Percentiles rank a stretch among this genome's conserved stretches.
Evolutionary conservation across 371 early-diverging fungal genomes (phyloP).

Genomic region (Actinomucor elegans): DNA sequence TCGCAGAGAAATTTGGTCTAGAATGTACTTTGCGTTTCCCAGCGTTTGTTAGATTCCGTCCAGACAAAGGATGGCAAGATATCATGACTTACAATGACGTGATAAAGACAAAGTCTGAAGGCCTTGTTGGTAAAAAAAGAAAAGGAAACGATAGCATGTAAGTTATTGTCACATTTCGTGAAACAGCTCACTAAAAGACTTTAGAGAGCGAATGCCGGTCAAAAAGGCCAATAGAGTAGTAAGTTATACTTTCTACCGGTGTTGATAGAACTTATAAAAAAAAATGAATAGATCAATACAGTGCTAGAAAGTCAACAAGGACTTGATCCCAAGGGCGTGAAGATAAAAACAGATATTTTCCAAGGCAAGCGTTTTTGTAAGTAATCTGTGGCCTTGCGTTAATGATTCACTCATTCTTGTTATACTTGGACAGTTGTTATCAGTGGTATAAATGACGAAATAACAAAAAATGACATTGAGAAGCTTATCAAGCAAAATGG

Average conservation of each 20-base stretch:
- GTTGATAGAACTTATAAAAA: background rate
- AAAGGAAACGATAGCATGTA: background rate
- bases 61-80: slow-evolving; percentile 65
- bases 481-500: slow-evolving; percentile 59
- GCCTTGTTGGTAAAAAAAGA: slow-evolving; percentile 10
- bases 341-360: slow-evolving; percentile 51
- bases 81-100: slow-evolving; percentile 40
- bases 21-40: slow-evolving; percentile 78
- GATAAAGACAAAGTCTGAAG: slow-evolving; percentile 12
- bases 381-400: no score
- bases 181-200: no score
- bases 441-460: slow-evolving; percentile 4
- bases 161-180: background rate
- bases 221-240: slow-evolving; percentile 1
- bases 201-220: no score
- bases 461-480: slow-evolving; percentile 57
- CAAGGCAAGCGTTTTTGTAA: slow-evolving; percentile 60
- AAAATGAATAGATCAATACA: background rate
- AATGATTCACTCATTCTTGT: no score
- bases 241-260: background rate
- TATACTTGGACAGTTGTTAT: slow-evolving; percentile 44
- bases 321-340: slow-evolving; percentile 41
- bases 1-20: slow-evolving; percentile 49
- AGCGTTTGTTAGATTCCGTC: slow-evolving; percentile 60
- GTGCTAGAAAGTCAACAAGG: slow-evolving; percentile 41